Base-by-base conservation (phyloP, 129 eudicot genomes). In the Scalesia atractyloides region DNA sequence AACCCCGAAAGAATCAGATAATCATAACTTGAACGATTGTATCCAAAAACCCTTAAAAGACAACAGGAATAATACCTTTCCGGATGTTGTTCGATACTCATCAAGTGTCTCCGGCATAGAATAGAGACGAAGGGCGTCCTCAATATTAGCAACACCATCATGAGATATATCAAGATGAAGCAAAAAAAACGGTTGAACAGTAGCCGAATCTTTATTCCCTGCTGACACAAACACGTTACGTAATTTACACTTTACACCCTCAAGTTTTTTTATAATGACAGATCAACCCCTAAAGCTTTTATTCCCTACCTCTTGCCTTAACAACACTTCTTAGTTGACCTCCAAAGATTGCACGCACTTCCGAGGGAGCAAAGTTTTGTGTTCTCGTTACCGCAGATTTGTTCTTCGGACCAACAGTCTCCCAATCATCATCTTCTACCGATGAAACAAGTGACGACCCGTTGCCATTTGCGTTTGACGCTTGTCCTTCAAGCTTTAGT, bases 361-460 rank as follows among this genome's bases (percentile, higher is more conserved):
- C 83, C 48, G 98, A 90, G 57, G 91, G 97, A 72, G 81, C 83
- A 83, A 90, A 86, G 62, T 64, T 79, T 67, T 94, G 98, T 64
- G 96, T 94, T 79, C 98, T 86, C 56, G 97, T 94, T 41, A 94
- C 91, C 41, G 97, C 97, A 82, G 98, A 90, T 78, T 86, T 94
- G 81, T 94, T 94, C 77, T 90, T 94, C 0, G 96, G 98, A 34
- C 98, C 98, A 54, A 94, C 96, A 36, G 97, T 94, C 78, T 90
- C 98, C 98, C 98, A 94, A 66, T 86, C 98, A 52, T 94, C 98
- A 60, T 90, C 98, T 63, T 94, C 98, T 43, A 86, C 81, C 24
- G 89, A 79, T 47, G 96, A 94, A 74, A 88, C 86, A 68, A 94
- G 71, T 62, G 88, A 80, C 46, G 87, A 73, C 16, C 88, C 75